Base-by-base conservation (phyloP, 441 rosid genomes). In the Populus hybrid region DNA sequence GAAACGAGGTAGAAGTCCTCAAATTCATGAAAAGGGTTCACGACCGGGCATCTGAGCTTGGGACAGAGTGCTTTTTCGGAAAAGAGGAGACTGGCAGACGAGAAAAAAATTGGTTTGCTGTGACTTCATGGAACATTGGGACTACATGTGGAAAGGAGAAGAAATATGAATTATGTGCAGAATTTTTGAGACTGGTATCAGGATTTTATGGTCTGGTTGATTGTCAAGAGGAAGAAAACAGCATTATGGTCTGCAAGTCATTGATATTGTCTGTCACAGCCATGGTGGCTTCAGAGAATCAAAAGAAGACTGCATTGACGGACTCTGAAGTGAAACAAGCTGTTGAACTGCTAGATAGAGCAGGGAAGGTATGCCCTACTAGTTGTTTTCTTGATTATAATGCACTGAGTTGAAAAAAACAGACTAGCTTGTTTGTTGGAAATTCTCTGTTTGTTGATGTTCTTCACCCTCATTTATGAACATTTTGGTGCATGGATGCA, bases 31-130 rank as follows among this genome's bases (percentile, higher is more conserved):
- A 83, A 86, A 79, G 81, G 82, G 93, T 91, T 67, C 87, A 79
- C 26, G 77, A 81, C 61, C 86, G 93, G 80, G 89, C 93, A 83
- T 87, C 89, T 80, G 89, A 91, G 79, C 84, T 88, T 76, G 99
- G 98, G 46, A 69, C 81, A 69, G 95, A 87, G 73, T 76, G 82
- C 81, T 94, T 92, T 80, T 95, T 87, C 34, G 98, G 99, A 50
- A 87, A 87, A 79, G 95, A 89, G 32, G 99, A 95, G 83, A 87
- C 85, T 77, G 97, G 95, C 74, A 87, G 82, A 69, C 86, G 98
- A 83, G 98, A 95, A 83, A 79, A 75, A 71, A 90, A 88, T 67
- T 95, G 98, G 99, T 94, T 94, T 90, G 92, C 93, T 10, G 89
- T 85, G 50, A 91, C 90, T 83, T 89, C 88, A 16, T 95, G 97